phyloP scores from a whole-genome alignment of 371 early-diverging fungal species.

The Coemansia linderi region DNA sequence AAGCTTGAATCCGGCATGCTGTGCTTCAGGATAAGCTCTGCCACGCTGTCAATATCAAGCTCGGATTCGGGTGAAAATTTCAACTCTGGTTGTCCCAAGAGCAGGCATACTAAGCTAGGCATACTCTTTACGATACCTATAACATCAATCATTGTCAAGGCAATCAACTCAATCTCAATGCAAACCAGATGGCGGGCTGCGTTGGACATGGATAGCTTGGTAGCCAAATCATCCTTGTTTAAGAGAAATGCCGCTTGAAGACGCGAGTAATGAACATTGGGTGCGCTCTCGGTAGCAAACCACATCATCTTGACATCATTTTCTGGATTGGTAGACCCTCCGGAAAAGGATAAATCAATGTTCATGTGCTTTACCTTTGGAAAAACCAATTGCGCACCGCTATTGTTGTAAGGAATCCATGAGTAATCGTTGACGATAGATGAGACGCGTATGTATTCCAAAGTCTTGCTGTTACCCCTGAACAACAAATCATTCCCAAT shows the following conservation, averaged over 20 bases:
- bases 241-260: neutral
- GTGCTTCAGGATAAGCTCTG: neutral
- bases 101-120: neutral
- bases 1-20: neutral
- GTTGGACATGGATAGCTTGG: neutral
- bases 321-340: neutral
- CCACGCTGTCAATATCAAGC: neutral
- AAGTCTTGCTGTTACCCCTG: neutral
- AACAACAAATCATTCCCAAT: slow-evolving; percentile 1
- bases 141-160: neutral
- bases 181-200: neutral
- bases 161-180: neutral
- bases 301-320: neutral
- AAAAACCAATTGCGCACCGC: neutral
- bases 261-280: neutral
- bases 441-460: neutral
- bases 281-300: neutral
- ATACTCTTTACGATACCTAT: neutral
- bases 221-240: neutral
- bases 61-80: neutral
- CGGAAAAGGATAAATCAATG: neutral
- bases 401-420: neutral
- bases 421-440: neutral
- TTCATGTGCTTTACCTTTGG: neutral
- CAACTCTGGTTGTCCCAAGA: neutral